Evolutionary conservation across 495 filamentous ascomycete genomes (phyloP).

Genomic region (Neurospora terricola): DNA sequence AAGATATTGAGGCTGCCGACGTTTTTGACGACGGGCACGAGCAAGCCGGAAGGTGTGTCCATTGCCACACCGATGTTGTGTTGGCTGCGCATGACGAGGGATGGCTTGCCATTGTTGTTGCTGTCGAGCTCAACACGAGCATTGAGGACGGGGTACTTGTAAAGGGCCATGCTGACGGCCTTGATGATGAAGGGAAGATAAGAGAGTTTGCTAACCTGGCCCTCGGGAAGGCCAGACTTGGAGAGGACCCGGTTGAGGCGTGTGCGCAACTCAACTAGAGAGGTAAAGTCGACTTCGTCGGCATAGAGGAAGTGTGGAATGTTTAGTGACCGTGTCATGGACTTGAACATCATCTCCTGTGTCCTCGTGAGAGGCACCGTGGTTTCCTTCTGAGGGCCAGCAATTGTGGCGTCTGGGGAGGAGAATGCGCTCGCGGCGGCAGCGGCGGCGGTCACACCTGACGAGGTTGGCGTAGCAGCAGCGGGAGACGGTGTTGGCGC

Average conservation of each 20-base stretch:
- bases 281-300: conserved; percentile 71
- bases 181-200: conserved; percentile 94
- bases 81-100: conserved; percentile 61
- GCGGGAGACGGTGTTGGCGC: neutral
- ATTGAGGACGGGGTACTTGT: conserved; percentile 78
- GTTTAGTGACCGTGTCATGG: conserved; percentile 84
- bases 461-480: conserved; percentile 3
- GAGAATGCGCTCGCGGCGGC: conserved; percentile 5
- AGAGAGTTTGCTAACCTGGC: conserved; percentile 54
- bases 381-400: conserved; percentile 52
- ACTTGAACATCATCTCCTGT: conserved; percentile 92
- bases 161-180: conserved; percentile 75
- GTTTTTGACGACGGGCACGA: conserved; percentile 92
- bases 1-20: conserved; percentile 64
- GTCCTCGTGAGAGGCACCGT: conserved; percentile 58
- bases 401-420: conserved; percentile 7
- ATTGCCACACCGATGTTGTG: conserved; percentile 97
- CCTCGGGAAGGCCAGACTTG: conserved; percentile 27
- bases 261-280: conserved; percentile 56
- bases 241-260: conserved; percentile 52
- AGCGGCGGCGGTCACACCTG: neutral
- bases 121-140: conserved; percentile 57
- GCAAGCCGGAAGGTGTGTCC: conserved; percentile 80
- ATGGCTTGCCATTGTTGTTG: conserved; percentile 47
- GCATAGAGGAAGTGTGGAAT: conserved; percentile 94